Evolutionary conservation across 2,329 filamentous ascomycete genomes (phyloP).

Genomic region (Colletotrichum godetiae): DNA sequence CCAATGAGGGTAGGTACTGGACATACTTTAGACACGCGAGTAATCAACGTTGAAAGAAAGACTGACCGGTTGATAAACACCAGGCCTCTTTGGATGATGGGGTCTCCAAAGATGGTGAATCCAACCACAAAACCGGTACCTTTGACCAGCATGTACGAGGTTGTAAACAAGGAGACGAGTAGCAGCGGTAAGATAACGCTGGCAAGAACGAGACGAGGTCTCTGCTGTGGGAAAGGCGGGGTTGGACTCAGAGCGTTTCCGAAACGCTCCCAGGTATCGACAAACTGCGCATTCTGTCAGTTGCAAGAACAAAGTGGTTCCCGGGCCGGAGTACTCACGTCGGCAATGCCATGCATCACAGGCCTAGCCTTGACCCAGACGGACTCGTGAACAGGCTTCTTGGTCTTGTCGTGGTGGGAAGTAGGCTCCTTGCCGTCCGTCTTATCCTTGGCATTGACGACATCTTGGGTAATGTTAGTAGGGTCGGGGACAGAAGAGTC

Average conservation of each 20-base stretch:
- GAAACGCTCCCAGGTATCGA: slow-evolving; percentile 64
- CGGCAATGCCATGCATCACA: slow-evolving; percentile 70
- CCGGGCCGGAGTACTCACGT: slow-evolving; percentile 42
- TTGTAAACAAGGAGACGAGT: slow-evolving; percentile 63
- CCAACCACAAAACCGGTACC: slow-evolving; percentile 74
- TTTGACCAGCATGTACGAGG: slow-evolving; percentile 73
- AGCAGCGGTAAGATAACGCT: slow-evolving; percentile 63
- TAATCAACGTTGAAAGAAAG: slow-evolving; percentile 35
- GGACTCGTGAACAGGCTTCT: slow-evolving; percentile 79
- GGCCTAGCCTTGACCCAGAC: slow-evolving; percentile 83
- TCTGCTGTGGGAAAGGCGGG: slow-evolving; percentile 67
- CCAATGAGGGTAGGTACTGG: slow-evolving; percentile 72
- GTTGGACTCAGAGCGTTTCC: slow-evolving; percentile 71
- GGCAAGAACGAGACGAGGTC: slow-evolving; percentile 66
- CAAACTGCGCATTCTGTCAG: slow-evolving; percentile 34
- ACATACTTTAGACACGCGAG: slow-evolving; percentile 44
- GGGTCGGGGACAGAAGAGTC: slow-evolving; percentile 67
- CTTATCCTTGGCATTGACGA: slow-evolving; percentile 54
- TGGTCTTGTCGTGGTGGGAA: slow-evolving; percentile 77
- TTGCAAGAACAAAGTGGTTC: accelerated
- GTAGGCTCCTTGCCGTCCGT: slow-evolving; percentile 59
- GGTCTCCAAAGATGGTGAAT: slow-evolving; percentile 84
- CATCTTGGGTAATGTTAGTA: slow-evolving; percentile 49
- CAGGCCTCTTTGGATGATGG: slow-evolving; percentile 72
- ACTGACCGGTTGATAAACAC: slow-evolving; percentile 66